Base-by-base conservation (phyloP, 305 asterid species). In the Fraxinus baroniana region DNA sequence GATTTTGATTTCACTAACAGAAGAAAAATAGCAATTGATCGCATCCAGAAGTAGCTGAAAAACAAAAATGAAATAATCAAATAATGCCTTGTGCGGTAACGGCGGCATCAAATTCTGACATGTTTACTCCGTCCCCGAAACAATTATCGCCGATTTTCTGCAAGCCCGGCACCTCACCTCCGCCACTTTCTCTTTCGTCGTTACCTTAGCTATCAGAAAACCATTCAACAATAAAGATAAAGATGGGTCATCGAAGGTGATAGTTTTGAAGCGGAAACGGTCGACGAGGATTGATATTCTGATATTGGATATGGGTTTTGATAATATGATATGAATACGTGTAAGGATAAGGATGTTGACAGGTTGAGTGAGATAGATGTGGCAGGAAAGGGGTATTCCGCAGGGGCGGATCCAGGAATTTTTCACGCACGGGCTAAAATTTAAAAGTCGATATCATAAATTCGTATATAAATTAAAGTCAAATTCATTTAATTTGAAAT, bases 81-180 rank as follows among this genome's bases (percentile, higher is more conserved):
- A 83, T 22, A 1, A 89, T 89, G 92, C 79, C 88, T 74, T 87
- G 87, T 24, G 73, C 89, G 68, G 84, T 87, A 68, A 41, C 41
- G 33, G 98, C 98, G 0, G 82, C 91, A 79, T 88, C 97, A n/a
- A 90, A 74, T 83, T 91, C 98, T 24, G 97, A 95, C 5, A 93
- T 86, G 2, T 95, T 92, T 80, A 90, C 95, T 0, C 97, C 97
- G 12, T 86, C 95, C 5, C 83, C 89, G 5, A 70, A 35, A 70
- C 32, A 28, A 33, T 85, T 88, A 2, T 79, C 91, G 1, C 84
- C 91, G n/a, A 87, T 90, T 1, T 49, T 90, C 73, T 87, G 92
- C 80, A 87, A 91, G 79, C 88, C 96, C 2, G 88, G 77, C 9
- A 78, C 90, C 13, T 86, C 89, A 0, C 93, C 87, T 49, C 94